These are phyloP conservation scores for Emergomyces orientalis DNA, from an alignment of 2,329 filamentous ascomycete genomes.

Conservation along the genomic window DNA sequence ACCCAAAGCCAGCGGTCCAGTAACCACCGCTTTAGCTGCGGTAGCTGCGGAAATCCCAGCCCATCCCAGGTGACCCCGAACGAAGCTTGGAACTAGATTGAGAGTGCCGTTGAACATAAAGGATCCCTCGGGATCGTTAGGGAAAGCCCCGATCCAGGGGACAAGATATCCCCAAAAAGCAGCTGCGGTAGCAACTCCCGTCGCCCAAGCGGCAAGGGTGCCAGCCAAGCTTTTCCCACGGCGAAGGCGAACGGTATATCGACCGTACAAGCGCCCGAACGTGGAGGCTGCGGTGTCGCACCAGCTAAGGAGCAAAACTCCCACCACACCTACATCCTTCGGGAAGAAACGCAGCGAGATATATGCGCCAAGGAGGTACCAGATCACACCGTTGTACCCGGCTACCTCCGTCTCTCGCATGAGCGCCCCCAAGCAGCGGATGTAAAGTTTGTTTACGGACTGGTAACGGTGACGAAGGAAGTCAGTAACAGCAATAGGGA, in stretches of 20 bases:
- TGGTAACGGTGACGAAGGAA: constrained; percentile 73
- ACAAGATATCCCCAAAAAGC: constrained; percentile 85
- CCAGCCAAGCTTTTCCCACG: constrained; percentile 87
- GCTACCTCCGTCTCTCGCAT: constrained; percentile 96
- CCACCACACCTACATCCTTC: constrained; percentile 86
- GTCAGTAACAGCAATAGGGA: constrained; percentile 78
- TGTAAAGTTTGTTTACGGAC: constrained; percentile 78
- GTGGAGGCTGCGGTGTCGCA: constrained; percentile 96
- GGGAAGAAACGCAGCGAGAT: constrained; percentile 76
- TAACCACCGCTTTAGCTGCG: constrained; percentile 51
- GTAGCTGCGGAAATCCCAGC: constrained; percentile 22
- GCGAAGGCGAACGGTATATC: constrained; percentile 77
- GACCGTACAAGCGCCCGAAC: constrained; percentile 80
- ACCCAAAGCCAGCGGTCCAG: constrained; percentile 63
- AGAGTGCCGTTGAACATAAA: constrained; percentile 78
- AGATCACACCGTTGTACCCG: constrained; percentile 94
- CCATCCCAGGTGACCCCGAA: constrained; percentile 54
- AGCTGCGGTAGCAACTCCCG: constrained; percentile 72
- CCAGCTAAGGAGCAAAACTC: constrained; percentile 86
- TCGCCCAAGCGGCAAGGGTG: constrained; percentile 69
- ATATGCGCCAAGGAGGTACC: constrained; percentile 88
- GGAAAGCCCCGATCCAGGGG: constrained; percentile 56
- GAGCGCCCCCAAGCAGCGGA: constrained; percentile 70
- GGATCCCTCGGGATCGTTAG: constrained; percentile 57
- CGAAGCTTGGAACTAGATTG: constrained; percentile 52